Percentiles rank a stretch among this genome's conserved stretches.
These are phyloP conservation scores for Coemansia reversa DNA, from an alignment of 192 early-diverging fungal species.

Conservation along the genomic window DNA sequence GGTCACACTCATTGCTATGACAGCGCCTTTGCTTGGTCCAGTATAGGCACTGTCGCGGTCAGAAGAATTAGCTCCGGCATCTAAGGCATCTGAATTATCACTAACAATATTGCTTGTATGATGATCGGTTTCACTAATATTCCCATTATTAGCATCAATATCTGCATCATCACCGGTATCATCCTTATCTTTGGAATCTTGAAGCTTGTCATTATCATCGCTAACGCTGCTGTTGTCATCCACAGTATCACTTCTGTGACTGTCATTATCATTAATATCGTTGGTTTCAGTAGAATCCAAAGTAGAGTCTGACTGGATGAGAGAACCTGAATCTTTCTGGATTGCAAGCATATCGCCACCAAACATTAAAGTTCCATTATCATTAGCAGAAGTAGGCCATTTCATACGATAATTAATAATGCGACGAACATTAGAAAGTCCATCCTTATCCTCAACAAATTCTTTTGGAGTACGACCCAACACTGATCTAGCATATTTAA, in stretches of 20 bases:
- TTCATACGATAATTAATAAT: constrained; percentile 14
- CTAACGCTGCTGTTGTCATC: neutral
- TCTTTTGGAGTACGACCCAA: constrained; percentile 21
- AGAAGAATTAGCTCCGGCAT: neutral
- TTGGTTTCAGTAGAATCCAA: neutral
- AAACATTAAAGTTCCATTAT: constrained; percentile 19
- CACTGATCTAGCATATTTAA: constrained; percentile 3
- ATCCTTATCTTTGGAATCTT: neutral
- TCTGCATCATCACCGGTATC: neutral
- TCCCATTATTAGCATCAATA: neutral
- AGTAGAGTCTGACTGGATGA: neutral
- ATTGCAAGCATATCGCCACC: constrained; percentile 18
- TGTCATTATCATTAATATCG: neutral
- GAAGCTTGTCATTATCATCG: neutral
- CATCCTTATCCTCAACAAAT: constrained; percentile 17
- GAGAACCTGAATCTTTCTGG: neutral
- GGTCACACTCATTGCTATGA: constrained; percentile 24
- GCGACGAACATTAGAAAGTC: neutral
- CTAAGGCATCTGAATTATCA: neutral
- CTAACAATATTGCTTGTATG: neutral
- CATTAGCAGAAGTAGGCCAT: neutral
- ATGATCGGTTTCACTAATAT: neutral
- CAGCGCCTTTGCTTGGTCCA: constrained; percentile 14
- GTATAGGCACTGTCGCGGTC: neutral
- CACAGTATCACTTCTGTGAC: neutral